Percentiles rank a stretch among this genome's conserved stretches.
phyloP scores from a whole-genome alignment of 1,284 basidiomycete species.

The Microbotryomycetes sp. region DNA sequence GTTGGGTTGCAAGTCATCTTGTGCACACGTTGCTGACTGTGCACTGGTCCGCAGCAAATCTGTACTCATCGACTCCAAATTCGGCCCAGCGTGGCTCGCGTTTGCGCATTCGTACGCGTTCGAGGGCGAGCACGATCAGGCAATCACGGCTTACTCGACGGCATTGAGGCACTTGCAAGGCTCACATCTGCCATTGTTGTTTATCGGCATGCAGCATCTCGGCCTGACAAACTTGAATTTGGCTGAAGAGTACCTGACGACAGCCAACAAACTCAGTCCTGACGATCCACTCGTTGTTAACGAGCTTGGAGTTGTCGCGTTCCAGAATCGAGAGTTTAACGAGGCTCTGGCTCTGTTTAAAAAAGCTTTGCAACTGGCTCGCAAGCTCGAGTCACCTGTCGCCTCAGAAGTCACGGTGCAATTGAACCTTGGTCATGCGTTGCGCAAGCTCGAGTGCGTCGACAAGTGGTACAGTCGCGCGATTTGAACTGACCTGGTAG shows the following conservation, averaged over 20 bases:
- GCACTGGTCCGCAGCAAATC: constrained; percentile 63
- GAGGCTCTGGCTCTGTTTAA: constrained; percentile 64
- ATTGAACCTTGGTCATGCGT: constrained; percentile 82
- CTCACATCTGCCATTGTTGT: constrained; percentile 90
- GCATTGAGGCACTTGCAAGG: constrained; percentile 89
- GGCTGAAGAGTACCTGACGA: constrained; percentile 79
- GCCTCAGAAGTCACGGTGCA: constrained; percentile 79
- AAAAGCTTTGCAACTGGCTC: constrained; percentile 63
- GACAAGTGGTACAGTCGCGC: not conserved
- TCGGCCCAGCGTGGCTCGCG: constrained; percentile 93
- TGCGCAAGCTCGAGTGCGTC: constrained; percentile 65
- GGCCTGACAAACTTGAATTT: constrained; percentile 73
- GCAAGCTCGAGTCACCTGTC: constrained; percentile 74
- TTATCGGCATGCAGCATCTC: constrained; percentile 97
- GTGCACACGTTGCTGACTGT: not conserved
- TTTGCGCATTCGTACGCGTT: constrained; percentile 96
- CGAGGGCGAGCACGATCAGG: constrained; percentile 97
- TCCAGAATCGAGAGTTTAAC: constrained; percentile 68
- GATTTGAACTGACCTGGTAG: constrained; percentile 1
- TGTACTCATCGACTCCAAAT: constrained; percentile 91
- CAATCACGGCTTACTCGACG: constrained; percentile 95
- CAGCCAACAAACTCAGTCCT: constrained; percentile 70
- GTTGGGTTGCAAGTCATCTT: constrained; percentile 22
- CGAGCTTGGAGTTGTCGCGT: constrained; percentile 88
- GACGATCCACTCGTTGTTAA: constrained; percentile 84